Evolutionary conservation across 2,329 filamentous ascomycete species (phyloP), one percentile per base, ranked within the genome.

Genomic region (Calonectria henricotiae): DNA sequence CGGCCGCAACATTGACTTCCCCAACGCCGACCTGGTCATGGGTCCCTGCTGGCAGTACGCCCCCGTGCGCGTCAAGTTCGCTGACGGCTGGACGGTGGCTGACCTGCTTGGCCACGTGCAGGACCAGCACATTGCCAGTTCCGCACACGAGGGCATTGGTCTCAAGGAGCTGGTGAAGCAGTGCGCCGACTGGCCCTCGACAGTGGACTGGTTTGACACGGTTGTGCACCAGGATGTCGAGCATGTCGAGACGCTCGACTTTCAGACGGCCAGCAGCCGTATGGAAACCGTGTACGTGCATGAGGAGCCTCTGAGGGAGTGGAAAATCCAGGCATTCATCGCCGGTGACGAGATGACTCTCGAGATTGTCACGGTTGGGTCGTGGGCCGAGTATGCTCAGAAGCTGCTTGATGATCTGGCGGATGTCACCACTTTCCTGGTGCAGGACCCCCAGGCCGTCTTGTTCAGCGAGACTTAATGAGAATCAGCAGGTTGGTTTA

Each of bases 11-110:
- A 86, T 89, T 20, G 88, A 87, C 67, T 83, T 90, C 63, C 82
- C 86, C 17, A 84, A 85, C 46, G 86, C 87, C 23, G 88, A 91
- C 70, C 83, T 83, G 64, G 88, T 92, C 55, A 85, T 89, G 54
- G 91, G 91, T 0, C 91, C 91, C 0, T 91, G 90, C 71, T 91
- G 91, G 85, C 91, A 93, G 74, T 90, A 92, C 76, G 85, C 91
- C 1, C 91, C 91, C 0, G 86, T 92, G 41, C 86, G 91, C 23
- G 86, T 93, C 15, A 82, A 81, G 32, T 89, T 93, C 75, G 81
- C 83, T 3, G 75, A 83, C 0, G 77, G 80, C 3, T 89, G 88
- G 86, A 89, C 85, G 3, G 87, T 82, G 0, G 71, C 84, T 2
- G 87, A 90, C 66, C 82, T 91, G 4, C 85, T 91, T 67, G 82